phyloP scores from a whole-genome alignment of 768 basidiomycete genomes.

The Clathrus columnatus region DNA sequence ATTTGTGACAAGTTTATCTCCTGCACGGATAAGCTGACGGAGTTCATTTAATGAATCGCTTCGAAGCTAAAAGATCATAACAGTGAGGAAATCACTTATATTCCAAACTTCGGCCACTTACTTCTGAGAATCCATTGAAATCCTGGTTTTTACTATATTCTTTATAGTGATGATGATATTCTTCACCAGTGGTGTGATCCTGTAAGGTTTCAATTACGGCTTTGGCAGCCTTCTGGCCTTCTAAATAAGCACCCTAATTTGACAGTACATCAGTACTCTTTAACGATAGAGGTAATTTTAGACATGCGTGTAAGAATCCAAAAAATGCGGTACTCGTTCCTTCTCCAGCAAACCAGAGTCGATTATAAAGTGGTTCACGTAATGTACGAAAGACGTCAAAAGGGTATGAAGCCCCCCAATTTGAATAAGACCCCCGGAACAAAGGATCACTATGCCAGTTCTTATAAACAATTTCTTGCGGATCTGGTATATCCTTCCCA shows the following conservation, averaged over 20 bases:
- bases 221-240: constrained; percentile 35
- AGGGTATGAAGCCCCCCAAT: constrained; percentile 58
- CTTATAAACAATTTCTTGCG: constrained; percentile 45
- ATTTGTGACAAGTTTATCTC: not conserved
- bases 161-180: not conserved
- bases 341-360: constrained; percentile 57
- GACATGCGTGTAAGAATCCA: constrained; percentile 22
- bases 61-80: not conserved
- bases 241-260: constrained; percentile 49
- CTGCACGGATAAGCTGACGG: not conserved
- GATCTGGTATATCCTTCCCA: constrained; percentile 39
- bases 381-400: constrained; percentile 45
- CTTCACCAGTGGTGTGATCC: not conserved
- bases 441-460: constrained; percentile 46
- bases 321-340: constrained; percentile 49
- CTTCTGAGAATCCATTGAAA: not conserved
- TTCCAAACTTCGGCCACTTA: not conserved
- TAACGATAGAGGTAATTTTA: constrained; percentile 2
- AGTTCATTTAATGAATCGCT: not conserved
- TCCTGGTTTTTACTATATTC: not conserved
- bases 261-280: constrained; percentile 34
- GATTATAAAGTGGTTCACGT: constrained; percentile 40
- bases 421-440: constrained; percentile 56
- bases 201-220: constrained; percentile 34
- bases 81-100: not conserved